Base-by-base conservation (phyloP, 2,329 filamentous ascomycete species). In the Chaetomium strumarium region DNA sequence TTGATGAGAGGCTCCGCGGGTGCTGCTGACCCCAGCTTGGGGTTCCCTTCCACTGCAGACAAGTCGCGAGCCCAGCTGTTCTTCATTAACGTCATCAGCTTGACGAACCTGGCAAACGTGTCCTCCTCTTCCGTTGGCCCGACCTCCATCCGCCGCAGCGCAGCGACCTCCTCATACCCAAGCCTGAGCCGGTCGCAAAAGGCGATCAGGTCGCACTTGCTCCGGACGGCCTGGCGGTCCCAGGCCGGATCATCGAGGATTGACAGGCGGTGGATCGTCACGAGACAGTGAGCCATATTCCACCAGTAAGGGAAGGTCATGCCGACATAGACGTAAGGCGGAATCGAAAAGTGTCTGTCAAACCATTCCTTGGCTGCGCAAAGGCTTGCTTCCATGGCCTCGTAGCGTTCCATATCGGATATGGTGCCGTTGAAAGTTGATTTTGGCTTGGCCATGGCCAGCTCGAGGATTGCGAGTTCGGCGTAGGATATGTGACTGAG, bases 401-500 rank as follows among this genome's bases (percentile, higher is more conserved):
- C 63, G 49, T 55, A 58, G 13, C 61, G 56, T 16, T 61, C 36
- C 47, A 64, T 54, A 39, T 63, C 59, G 2, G 59, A 57, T 33
- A 52, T 55, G 45, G 39, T 46, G 12, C 58, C 40, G 24, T 33
- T 45, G 2, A 47, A 33, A 0, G 47, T n/a, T 2, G 37, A 6
- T 11, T 51, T 55, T 3, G 51, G 55, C 16, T 55, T 57, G 30
- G 50, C 19, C 47, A 66, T 24, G 60, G 64, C 61, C 63, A 63
- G 52, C 33, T 75, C 70, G n/a, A 67, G 61, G 36, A 76, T 67
- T 5, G 65, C 55, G 14, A 72, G 62, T 13, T 73, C 70, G 2
- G 67, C 60, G 38, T 64, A 64, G 52, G 65, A 63, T 1, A 74
- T 53, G n/a, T 69, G 62, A 4, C 66, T 64, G 11, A 62, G 59